phyloP scores from a whole-genome alignment of 176 grass and related monocot genomes.

The Phoenix dactylifera region DNA sequence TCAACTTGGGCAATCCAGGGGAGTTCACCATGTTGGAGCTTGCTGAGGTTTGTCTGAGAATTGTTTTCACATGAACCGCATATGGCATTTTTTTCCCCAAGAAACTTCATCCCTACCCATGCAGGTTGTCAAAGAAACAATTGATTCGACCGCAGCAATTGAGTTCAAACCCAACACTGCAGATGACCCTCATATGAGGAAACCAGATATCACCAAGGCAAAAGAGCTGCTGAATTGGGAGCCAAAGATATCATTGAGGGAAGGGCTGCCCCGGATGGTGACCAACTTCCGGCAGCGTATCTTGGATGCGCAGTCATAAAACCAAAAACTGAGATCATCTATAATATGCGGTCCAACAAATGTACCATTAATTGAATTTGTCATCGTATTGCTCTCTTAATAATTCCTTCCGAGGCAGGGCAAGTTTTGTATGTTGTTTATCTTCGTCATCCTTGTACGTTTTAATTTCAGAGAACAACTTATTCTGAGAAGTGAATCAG shows the following conservation, averaged over 20 bases:
- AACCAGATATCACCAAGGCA: conserved; percentile 81
- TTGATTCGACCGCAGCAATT: conserved; percentile 58
- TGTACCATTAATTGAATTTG: too few relatives aligned
- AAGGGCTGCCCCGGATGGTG: conserved; percentile 84
- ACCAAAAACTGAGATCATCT: too few relatives aligned
- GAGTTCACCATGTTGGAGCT: conserved; percentile 94
- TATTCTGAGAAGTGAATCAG: too few relatives aligned
- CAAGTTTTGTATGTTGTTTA: too few relatives aligned
- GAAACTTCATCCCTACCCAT: conserved; percentile 1
- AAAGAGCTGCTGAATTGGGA: conserved; percentile 70
- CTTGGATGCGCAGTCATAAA: conserved; percentile 36
- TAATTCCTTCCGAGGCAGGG: background rate
- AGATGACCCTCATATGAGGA: conserved; percentile 82
- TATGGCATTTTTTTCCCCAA: conserved; percentile 7
- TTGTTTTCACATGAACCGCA: background rate
- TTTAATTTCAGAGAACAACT: too few relatives aligned
- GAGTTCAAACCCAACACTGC: conserved; percentile 72
- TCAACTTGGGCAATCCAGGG: conserved; percentile 88
- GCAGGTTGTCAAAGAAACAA: conserved; percentile 61
- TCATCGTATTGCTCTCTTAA: background rate
- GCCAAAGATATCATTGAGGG: conserved; percentile 62
- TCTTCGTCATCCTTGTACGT: too few relatives aligned
- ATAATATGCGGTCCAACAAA: too few relatives aligned
- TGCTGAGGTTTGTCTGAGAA: conserved; percentile 47
- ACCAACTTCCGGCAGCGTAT: conserved; percentile 62